Evolutionary conservation across 345 rosid genomes (phyloP).

Genomic region (Carallia brachiata): DNA sequence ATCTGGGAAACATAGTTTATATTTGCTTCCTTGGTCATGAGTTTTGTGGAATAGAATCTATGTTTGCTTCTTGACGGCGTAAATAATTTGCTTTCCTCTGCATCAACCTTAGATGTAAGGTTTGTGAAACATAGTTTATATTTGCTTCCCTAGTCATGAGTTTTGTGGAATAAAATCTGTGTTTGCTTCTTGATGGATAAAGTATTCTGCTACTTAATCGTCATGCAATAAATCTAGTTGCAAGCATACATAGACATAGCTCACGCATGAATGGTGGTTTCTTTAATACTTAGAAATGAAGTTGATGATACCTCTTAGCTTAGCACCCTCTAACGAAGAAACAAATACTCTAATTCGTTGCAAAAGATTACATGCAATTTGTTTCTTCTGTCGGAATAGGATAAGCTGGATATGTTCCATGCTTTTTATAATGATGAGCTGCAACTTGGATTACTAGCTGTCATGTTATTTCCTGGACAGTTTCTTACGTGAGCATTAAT

Average conservation of each 20-base stretch:
- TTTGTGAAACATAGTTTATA: neutral
- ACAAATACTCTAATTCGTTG: neutral
- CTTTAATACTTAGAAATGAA: neutral
- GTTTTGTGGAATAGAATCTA: too few species aligned
- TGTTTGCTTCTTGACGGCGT: too few species aligned
- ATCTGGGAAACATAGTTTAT: neutral
- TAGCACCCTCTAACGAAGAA: neutral
- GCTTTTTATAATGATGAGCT: neutral
- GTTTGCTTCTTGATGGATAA: too few species aligned
- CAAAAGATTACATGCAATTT: neutral
- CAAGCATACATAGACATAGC: neutral
- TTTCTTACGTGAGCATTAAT: neutral
- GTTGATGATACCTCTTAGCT: neutral
- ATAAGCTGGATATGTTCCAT: neutral
- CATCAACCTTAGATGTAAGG: conserved; percentile 26
- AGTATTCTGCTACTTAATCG: too few species aligned
- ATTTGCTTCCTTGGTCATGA: neutral
- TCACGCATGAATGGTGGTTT: neutral
- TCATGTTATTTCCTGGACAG: neutral
- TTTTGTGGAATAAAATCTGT: too few species aligned
- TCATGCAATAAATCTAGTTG: too few species aligned
- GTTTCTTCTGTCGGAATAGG: neutral
- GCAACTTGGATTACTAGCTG: neutral
- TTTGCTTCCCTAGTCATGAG: neutral
- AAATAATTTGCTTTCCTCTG: neutral